These are phyloP conservation scores for Leavenworthia alabamica DNA, from an alignment of 345 rosid species.

Conservation along the genomic window DNA sequence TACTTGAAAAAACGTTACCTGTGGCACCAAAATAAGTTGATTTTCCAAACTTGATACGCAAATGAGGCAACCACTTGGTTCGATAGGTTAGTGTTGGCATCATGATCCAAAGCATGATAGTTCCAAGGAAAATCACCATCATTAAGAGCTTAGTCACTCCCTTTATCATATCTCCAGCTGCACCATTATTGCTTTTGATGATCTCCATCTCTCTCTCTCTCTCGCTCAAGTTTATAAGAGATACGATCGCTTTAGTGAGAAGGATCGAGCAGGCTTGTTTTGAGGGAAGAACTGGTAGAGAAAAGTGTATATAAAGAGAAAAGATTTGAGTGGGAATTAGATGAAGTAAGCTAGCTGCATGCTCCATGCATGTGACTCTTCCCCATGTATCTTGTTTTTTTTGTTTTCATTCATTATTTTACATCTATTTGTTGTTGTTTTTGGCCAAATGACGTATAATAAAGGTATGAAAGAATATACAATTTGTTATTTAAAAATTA, in stretches of 20 bases:
- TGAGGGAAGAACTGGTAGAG: slow-evolving; percentile 10
- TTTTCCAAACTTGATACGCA: slow-evolving; percentile 30
- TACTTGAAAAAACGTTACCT: slow-evolving; percentile 35
- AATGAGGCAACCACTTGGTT: slow-evolving; percentile 33
- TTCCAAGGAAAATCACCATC: slow-evolving; percentile 39
- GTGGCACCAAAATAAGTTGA: slow-evolving; percentile 54
- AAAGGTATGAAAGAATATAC: background rate
- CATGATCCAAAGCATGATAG: slow-evolving; percentile 60
- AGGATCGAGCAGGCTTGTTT: slow-evolving; percentile 6
- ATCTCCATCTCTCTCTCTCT: slow-evolving; percentile 12
- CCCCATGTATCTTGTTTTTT: slow-evolving; percentile 29
- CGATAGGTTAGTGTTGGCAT: slow-evolving; percentile 50
- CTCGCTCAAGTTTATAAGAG: background rate
- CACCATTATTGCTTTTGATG: background rate
- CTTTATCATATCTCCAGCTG: slow-evolving; percentile 21
- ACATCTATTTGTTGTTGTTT: background rate
- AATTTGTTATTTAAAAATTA: background rate
- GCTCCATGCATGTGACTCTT: slow-evolving; percentile 32
- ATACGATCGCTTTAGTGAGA: slow-evolving; percentile 15
- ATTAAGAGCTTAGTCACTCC: slow-evolving; percentile 37
- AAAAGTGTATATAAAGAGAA: slow-evolving; percentile 12
- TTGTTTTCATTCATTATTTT: slow-evolving; percentile 22
- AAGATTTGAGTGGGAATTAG: slow-evolving; percentile 21
- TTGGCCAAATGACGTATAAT: slow-evolving; percentile 7
- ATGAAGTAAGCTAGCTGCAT: slow-evolving; percentile 27